Evolutionary conservation across 1,284 basidiomycete genomes (phyloP), one percentile per base, ranked within the genome.

Genomic region (Lentinus polychrous): DNA sequence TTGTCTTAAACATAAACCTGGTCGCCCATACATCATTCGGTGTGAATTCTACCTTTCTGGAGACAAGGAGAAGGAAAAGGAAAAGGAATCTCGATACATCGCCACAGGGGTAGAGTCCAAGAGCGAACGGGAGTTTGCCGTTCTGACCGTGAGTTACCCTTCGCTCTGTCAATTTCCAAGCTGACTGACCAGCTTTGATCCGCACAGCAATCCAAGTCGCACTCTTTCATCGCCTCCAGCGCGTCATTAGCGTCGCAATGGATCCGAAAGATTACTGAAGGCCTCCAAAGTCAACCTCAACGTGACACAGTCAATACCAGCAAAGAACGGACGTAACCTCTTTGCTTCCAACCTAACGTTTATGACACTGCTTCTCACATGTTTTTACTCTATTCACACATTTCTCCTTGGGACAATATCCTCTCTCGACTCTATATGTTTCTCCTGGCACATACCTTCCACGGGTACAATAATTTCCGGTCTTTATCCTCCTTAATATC

Each of bases 101-200:
- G 63, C 84, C 10, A 67, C 69, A 5, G 70, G 72, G 22, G 76
- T 78, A 1, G 76, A 76, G 49, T 58, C 69, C 33, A 81, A 81
- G 57, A 68, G 76, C 42, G 78, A 79, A 45, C 66, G 74, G 36
- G 78, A 80, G 58, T 82, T 85, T 60, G 73, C 78, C n/a, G 68
- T 84, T 34, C 61, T 81, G 57, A 81, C 80, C 44, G 81, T 84
- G 51, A 57, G 71, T 68, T 50, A 36, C 23, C 44, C n/a, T 34
- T n/a, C 43, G 7, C 49, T 32, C 31, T 52, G 11, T 37, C 50
- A 36, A 42, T 43, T 37, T 32, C 54, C 43, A 35, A 10, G 8
- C 18, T 17, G 35, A 20, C n/a, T 33, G 27, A 17, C 15, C 43
- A 10, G 7, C 38, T 20, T 14, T 36, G 48, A 41, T n/a, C 37